These are phyloP conservation scores for Russula ochroleuca DNA, from an alignment of 768 basidiomycete species.

Conservation along the genomic window DNA sequence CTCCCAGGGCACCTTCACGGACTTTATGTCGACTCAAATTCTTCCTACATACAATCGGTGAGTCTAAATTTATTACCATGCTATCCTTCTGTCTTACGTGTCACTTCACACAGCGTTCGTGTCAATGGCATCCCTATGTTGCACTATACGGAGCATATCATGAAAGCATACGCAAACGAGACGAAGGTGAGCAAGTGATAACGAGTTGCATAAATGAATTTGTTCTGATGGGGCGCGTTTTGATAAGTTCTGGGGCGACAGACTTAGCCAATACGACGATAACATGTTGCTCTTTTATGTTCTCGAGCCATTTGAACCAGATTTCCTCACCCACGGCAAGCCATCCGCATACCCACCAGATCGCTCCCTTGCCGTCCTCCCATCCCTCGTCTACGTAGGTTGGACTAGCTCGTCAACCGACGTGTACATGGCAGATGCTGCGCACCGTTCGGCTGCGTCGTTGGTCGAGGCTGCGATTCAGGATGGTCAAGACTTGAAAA, in stretches of 20 bases:
- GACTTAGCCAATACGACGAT: constrained; percentile 34
- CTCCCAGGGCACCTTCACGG: constrained; percentile 38
- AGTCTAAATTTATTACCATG: neutral
- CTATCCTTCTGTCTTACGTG: neutral
- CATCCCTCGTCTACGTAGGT: constrained; percentile 34
- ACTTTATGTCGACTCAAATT: constrained; percentile 34
- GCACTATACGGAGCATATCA: neutral
- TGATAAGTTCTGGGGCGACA: constrained; percentile 44
- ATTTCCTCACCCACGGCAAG: constrained; percentile 20
- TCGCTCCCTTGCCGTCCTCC: constrained; percentile 14
- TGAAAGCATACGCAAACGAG: constrained; percentile 9
- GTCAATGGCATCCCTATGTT: constrained; percentile 2
- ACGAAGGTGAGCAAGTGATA: neutral
- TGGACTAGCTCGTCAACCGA: constrained; percentile 43
- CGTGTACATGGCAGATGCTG: constrained; percentile 14
- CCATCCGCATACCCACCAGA: constrained; percentile 26
- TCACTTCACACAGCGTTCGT: constrained; percentile 22
- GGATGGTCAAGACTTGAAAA: constrained; percentile 38
- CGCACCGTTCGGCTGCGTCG: constrained; percentile 5
- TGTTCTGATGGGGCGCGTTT: neutral
- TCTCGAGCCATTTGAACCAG: constrained; percentile 16
- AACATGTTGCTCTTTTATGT: constrained; percentile 43
- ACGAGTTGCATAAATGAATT: neutral
- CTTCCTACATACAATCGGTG: constrained; percentile 29
- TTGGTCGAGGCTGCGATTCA: constrained; percentile 45